Evolutionary conservation across 78 protist genomes (phyloP).

Genomic region (Dictyostelium capitatum): DNA sequence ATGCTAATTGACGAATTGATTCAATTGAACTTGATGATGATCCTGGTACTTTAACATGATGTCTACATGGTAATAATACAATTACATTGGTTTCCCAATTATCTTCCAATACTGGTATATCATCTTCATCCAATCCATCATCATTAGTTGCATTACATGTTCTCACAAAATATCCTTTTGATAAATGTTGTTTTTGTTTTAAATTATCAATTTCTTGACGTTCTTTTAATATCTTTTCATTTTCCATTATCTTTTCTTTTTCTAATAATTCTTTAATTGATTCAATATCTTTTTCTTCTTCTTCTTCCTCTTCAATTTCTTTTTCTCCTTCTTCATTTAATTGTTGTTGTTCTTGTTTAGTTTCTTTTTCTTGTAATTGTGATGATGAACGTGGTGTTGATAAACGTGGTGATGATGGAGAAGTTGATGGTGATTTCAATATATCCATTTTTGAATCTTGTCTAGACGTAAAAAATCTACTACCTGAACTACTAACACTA

Average conservation of each 20-base stretch:
- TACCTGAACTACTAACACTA: background rate
- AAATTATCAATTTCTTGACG: background rate
- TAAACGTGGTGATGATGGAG: slow-evolving; percentile 20
- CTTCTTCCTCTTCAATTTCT: background rate
- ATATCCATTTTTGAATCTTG: slow-evolving; percentile 20
- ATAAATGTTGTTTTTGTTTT: slow-evolving; percentile 26
- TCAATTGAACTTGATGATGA: slow-evolving; percentile 48
- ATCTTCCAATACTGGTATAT: background rate
- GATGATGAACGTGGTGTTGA: background rate
- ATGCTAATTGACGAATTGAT: slow-evolving; percentile 48
- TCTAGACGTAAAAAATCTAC: slow-evolving; percentile 36
- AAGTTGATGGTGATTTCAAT: background rate
- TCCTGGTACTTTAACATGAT: slow-evolving; percentile 40
- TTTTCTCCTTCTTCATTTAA: background rate
- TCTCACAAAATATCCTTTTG: slow-evolving; percentile 5
- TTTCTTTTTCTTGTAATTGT: background rate
- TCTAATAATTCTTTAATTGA: background rate
- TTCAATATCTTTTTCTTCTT: background rate
- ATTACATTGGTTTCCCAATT: slow-evolving; percentile 60
- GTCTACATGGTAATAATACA: slow-evolving; percentile 68
- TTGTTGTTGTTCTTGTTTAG: background rate
- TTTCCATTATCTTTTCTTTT: background rate
- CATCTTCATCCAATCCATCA: slow-evolving; percentile 45
- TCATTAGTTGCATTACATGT: slow-evolving; percentile 43
- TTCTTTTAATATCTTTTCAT: slow-evolving; percentile 6